A percentile compares a stretch with the other conserved stretches of the same genome.
Conservation (phyloP, 441 rosid species). For the Caryocar brasiliense region DNA sequence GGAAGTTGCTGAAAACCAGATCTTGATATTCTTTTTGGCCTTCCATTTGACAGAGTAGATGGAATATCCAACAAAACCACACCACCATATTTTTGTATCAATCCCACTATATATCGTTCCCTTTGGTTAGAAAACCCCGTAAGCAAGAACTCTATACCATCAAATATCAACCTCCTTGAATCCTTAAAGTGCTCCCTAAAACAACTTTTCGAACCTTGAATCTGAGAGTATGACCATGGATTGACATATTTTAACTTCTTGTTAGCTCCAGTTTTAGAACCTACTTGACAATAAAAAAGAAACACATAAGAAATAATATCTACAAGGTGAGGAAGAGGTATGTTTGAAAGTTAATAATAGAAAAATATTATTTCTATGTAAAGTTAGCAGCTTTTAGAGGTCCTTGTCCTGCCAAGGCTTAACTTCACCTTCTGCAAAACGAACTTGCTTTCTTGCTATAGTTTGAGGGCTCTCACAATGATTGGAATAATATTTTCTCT, state of each 20-base stretch:
- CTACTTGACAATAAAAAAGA: not conserved
- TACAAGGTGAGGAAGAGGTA: not conserved
- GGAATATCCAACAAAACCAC: constrained; percentile 44
- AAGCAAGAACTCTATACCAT: constrained; percentile 40
- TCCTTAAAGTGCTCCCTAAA: constrained; percentile 10
- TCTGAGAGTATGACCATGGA: constrained; percentile 9
- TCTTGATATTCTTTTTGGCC: constrained; percentile 21
- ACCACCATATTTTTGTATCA: constrained; percentile 49
- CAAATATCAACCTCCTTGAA: constrained; percentile 28
- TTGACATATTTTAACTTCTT: constrained; percentile 22
- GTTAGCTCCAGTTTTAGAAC: constrained; percentile 14
- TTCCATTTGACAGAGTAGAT: constrained; percentile 19
- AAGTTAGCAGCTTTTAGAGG: constrained; percentile 9
- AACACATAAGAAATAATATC: not conserved
- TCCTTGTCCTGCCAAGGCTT: constrained; percentile 16
- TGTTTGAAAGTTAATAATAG: not conserved
- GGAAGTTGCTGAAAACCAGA: constrained; percentile 26
- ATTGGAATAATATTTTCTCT: constrained; percentile 8
- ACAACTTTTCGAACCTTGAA: constrained; percentile 12
- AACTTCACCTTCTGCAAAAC: constrained; percentile 26
- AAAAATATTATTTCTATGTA: constrained; percentile 20
- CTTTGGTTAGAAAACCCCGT: constrained; percentile 50
- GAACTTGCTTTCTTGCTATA: constrained; percentile 31
- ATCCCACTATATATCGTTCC: constrained; percentile 37
- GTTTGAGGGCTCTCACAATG: not conserved